Conservation (phyloP, 2,329 filamentous ascomycete species). For the Xylariaceae sp. region DNA sequence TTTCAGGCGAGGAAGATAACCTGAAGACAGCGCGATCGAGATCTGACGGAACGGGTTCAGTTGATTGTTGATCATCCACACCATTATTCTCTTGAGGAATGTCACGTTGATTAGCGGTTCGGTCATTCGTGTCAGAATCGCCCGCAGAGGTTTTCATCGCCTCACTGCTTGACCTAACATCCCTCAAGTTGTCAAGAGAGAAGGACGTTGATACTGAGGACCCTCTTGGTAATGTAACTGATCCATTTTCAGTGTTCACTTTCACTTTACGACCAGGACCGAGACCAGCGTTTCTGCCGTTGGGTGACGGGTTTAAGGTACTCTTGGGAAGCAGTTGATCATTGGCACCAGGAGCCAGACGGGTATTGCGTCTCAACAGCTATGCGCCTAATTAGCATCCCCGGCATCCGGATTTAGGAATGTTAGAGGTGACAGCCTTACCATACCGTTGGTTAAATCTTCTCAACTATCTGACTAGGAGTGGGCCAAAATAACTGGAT, state of each 20-base stretch:
- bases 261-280: background rate
- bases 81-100: background rate
- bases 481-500: background rate
- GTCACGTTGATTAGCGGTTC: background rate
- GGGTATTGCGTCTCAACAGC: background rate
- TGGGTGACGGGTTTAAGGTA: background rate
- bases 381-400: background rate
- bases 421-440: background rate
- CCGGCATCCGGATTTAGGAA: background rate
- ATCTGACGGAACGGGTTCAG: constrained; percentile 10
- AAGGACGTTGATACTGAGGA: constrained; percentile 1
- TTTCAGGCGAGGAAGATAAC: background rate
- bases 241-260: background rate
- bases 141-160: background rate
- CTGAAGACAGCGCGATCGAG: background rate
- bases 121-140: background rate
- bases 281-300: background rate
- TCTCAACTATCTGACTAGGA: background rate
- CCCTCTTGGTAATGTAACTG: background rate
- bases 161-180: background rate
- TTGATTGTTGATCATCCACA: constrained; percentile 11
- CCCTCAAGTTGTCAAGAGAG: background rate
- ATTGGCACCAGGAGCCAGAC: background rate
- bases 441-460: background rate
- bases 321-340: background rate